Evolutionary conservation across 805 yeast genomes (phyloP).

Genomic region (Kazachstania kunashirensis): DNA sequence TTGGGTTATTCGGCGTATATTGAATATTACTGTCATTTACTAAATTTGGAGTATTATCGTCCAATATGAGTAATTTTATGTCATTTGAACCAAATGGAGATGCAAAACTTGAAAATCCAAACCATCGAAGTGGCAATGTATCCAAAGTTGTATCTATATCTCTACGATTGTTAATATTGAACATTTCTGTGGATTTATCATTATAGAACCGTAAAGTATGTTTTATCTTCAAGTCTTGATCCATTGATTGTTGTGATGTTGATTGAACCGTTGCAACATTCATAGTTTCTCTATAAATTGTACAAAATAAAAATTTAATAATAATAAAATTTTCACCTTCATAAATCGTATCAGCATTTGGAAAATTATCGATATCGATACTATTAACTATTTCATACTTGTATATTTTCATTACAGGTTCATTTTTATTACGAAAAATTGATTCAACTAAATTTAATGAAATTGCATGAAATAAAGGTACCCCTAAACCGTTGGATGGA

Average conservation of each 20-base stretch:
- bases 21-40: conserved; percentile 12
- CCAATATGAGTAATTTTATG: conserved; percentile 29
- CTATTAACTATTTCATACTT: conserved; percentile 13
- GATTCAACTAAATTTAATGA: conserved; percentile 24
- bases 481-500: conserved; percentile 21
- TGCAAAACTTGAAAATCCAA: conserved; percentile 32
- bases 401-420: conserved; percentile 27
- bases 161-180: conserved; percentile 24
- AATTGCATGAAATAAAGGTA: conserved; percentile 31
- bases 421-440: conserved; percentile 19
- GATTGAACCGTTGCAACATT: conserved; percentile 3
- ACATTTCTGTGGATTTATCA: conserved; percentile 18
- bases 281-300: conserved; percentile 18
- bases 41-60: conserved; percentile 28
- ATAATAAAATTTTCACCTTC: not conserved
- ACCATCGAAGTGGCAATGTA: conserved; percentile 32
- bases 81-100: conserved; percentile 30
- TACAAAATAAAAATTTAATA: conserved; percentile 28
- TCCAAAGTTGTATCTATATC: conserved; percentile 28
- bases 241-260: conserved; percentile 9
- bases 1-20: conserved; percentile 2
- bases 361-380: not conserved
- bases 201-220: conserved; percentile 28
- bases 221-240: conserved; percentile 10
- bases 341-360: conserved; percentile 1